phyloP scores from a whole-genome alignment of 1,284 basidiomycete species.

The Ganoderma leucocontextum region DNA sequence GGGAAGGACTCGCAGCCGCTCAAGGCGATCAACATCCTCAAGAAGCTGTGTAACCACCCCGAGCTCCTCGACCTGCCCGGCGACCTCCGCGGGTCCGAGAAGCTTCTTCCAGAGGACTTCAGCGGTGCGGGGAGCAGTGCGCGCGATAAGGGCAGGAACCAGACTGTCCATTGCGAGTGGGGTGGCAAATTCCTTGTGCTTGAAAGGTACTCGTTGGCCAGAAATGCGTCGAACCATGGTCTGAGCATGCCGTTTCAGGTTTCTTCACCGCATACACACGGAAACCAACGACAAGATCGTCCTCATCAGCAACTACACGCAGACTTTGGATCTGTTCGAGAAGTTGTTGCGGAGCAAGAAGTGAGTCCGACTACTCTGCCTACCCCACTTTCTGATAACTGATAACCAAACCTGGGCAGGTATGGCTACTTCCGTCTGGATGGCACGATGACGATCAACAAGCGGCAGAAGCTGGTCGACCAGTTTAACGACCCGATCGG shows the following conservation, averaged over 20 bases:
- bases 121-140: constrained; percentile 56
- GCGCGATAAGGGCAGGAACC: constrained; percentile 53
- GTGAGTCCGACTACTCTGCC: constrained; percentile 50
- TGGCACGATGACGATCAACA: constrained; percentile 92
- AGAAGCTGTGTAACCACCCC: constrained; percentile 98
- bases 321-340: constrained; percentile 95
- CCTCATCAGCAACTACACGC: constrained; percentile 98
- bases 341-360: constrained; percentile 86
- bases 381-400: neutral
- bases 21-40: constrained; percentile 96
- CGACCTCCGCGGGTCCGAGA: constrained; percentile 88
- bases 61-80: constrained; percentile 90
- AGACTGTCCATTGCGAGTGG: constrained; percentile 78
- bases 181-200: constrained; percentile 95
- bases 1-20: constrained; percentile 95
- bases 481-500: constrained; percentile 97
- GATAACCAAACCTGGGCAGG: constrained; percentile 49
- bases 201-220: constrained; percentile 71
- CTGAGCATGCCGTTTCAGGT: constrained; percentile 54
- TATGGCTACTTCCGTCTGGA: constrained; percentile 95
- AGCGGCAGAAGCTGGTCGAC: constrained; percentile 97
- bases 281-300: constrained; percentile 98
- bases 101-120: constrained; percentile 88
- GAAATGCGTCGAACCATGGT: neutral
- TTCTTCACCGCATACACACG: constrained; percentile 83